Percentiles rank a stretch among this genome's conserved stretches.
These are phyloP conservation scores for Mycena capillaripes DNA, from an alignment of 768 basidiomycete genomes.

Conservation along the genomic window DNA sequence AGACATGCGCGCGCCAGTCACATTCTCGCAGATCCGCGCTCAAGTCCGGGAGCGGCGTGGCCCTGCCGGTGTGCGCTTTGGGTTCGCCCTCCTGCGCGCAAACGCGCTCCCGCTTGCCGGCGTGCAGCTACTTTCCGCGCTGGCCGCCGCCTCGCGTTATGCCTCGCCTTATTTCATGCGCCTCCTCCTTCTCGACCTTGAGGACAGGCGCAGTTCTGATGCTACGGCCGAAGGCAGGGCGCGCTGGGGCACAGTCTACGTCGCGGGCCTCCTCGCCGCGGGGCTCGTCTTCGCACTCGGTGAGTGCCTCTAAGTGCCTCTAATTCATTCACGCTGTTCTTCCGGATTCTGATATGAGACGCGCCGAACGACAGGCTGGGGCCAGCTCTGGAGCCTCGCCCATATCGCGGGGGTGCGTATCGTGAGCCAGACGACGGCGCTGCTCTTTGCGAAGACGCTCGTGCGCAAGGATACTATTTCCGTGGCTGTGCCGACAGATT, in stretches of 20 bases:
- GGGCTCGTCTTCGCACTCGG: conserved; percentile 8
- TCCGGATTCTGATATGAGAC: too few species aligned
- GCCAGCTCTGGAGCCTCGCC: conserved; percentile 66
- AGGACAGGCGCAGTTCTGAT: background rate
- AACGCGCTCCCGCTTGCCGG: background rate
- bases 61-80: conserved; percentile 11
- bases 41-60: background rate
- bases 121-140: conserved; percentile 1
- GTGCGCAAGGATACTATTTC: conserved; percentile 69
- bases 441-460: conserved; percentile 76
- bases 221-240: background rate
- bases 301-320: too few species aligned
- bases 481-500: background rate
- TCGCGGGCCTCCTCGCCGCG: conserved; percentile 8
- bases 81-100: background rate
- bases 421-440: conserved; percentile 72
- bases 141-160: conserved; percentile 10
- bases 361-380: conserved; percentile 40
- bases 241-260: conserved; percentile 16
- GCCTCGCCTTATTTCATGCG: conserved; percentile 17
- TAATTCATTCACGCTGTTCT: background rate
- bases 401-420: conserved; percentile 69
- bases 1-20: conserved; percentile 14
- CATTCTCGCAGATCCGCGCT: conserved; percentile 6
- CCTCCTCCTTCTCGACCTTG: background rate